phyloP scores from a whole-genome alignment of 1,284 basidiomycete genomes.

The Pseudozyma tsukubaensis region DNA sequence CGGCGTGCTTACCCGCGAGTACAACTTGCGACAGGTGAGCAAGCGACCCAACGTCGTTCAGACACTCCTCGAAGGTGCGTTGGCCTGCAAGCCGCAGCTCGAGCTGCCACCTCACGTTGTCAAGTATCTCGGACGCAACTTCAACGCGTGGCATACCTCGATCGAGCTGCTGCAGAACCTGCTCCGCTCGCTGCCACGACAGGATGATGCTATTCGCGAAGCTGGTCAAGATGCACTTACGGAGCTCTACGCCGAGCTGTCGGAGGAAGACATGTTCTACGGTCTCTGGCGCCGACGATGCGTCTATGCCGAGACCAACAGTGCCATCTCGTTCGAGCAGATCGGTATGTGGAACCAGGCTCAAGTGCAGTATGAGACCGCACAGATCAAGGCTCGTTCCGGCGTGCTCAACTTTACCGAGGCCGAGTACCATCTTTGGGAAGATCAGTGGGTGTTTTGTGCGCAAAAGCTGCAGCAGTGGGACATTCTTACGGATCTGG shows the following conservation, averaged over 20 bases:
- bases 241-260: slow-evolving; percentile 93
- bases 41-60: slow-evolving; percentile 95
- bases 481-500: slow-evolving; percentile 85
- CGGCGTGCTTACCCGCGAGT: slow-evolving; percentile 90
- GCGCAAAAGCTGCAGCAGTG: slow-evolving; percentile 96
- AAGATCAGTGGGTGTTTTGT: slow-evolving; percentile 98
- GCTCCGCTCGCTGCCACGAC: slow-evolving; percentile 75
- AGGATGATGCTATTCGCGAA: slow-evolving; percentile 84
- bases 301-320: slow-evolving; percentile 89
- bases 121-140: slow-evolving; percentile 96
- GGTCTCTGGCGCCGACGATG: slow-evolving; percentile 92
- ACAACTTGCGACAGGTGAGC: slow-evolving; percentile 88
- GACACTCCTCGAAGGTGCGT: slow-evolving; percentile 85
- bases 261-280: slow-evolving; percentile 97
- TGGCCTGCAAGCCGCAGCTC: slow-evolving; percentile 86
- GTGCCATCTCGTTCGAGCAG: slow-evolving; percentile 93
- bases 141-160: slow-evolving; percentile 91
- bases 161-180: slow-evolving; percentile 86
- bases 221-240: slow-evolving; percentile 89
- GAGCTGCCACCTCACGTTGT: slow-evolving; percentile 92
- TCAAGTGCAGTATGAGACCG: slow-evolving; percentile 86
- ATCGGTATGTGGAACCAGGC: slow-evolving; percentile 97
- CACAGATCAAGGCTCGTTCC: slow-evolving; percentile 85
- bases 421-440: slow-evolving; percentile 96
- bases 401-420: slow-evolving; percentile 91